Percentiles rank a stretch among this genome's conserved stretches.
Evolutionary conservation across 768 basidiomycete species (phyloP).

Genomic region (Phylloporus arenicola): DNA sequence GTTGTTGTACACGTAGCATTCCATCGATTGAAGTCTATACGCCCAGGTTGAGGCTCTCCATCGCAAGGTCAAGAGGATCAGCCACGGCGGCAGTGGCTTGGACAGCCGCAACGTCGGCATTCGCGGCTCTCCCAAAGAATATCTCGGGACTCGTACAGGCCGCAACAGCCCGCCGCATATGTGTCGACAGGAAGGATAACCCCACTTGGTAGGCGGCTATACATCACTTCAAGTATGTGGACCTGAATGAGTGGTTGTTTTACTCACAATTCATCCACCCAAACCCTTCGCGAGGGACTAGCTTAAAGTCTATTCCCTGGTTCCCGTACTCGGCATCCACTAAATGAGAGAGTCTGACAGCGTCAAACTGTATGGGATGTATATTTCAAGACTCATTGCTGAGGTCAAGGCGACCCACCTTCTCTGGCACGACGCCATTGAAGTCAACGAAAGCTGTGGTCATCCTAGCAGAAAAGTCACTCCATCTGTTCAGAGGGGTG

Average conservation of each 20-base stretch:
- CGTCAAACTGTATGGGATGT: conserved; percentile 65
- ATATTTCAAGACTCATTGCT: neutral
- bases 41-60: conserved; percentile 45
- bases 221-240: conserved; percentile 2
- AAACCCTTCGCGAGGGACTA: conserved; percentile 96
- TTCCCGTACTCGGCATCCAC: conserved; percentile 98
- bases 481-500: neutral
- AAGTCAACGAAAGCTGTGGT: conserved; percentile 93
- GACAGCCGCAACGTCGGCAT: conserved; percentile 29
- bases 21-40: conserved; percentile 10
- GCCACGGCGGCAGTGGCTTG: conserved; percentile 35
- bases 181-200: conserved; percentile 85
- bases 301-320: conserved; percentile 95
- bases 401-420: conserved; percentile 40
- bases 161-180: conserved; percentile 94
- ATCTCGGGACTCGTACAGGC: conserved; percentile 91
- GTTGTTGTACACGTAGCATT: conserved; percentile 5
- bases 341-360: conserved; percentile 89
- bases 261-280: conserved; percentile 94
- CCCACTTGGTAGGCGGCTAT: conserved; percentile 94
- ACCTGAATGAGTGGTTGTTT: neutral
- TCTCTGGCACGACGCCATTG: conserved; percentile 97
- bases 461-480: conserved; percentile 52
- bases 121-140: conserved; percentile 60
- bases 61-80: conserved; percentile 59